Conservation (phyloP, 306 rosid genomes). For the Cucurbita pepo region DNA sequence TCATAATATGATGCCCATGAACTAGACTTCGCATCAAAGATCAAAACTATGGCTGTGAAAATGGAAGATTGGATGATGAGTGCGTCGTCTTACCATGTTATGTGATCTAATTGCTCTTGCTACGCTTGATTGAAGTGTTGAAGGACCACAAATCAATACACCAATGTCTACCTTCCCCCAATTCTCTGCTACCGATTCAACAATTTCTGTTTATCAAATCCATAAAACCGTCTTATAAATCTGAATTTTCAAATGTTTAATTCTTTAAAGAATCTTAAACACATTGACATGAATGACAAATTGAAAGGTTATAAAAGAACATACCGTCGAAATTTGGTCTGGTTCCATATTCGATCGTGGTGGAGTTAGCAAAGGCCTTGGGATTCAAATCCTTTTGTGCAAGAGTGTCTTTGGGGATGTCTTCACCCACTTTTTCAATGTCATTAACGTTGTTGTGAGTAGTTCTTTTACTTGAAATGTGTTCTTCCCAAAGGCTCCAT, state of each 20-base stretch:
- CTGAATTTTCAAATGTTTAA: too few relatives aligned
- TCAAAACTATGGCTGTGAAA: slow-evolving; percentile 87
- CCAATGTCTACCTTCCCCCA: slow-evolving; percentile 67
- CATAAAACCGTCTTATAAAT: not conserved
- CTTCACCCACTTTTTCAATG: not conserved
- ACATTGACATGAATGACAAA: too few relatives aligned
- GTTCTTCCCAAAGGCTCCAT: slow-evolving; percentile 63
- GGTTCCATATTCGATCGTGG: slow-evolving; percentile 35
- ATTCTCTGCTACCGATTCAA: slow-evolving; percentile 31
- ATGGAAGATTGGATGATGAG: slow-evolving; percentile 58
- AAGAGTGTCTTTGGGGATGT: slow-evolving; percentile 6
- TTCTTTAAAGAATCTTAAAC: too few relatives aligned
- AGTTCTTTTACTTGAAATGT: slow-evolving; percentile 12
- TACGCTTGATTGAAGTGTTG: slow-evolving; percentile 64
- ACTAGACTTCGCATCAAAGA: slow-evolving; percentile 20
- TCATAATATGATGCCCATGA: not conserved
- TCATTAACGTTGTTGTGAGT: not conserved
- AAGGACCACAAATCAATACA: slow-evolving; percentile 83
- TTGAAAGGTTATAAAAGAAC: not conserved
- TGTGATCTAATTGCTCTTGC: slow-evolving; percentile 69
- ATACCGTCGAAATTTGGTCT: slow-evolving; percentile 78
- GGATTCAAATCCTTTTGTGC: slow-evolving; percentile 14
- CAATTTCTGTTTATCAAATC: slow-evolving; percentile 38
- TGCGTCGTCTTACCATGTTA: slow-evolving; percentile 33
- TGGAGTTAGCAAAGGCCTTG: slow-evolving; percentile 14